Evolutionary conservation across 2,329 filamentous ascomycete species (phyloP), one percentile per base, ranked within the genome.

Genomic region (Chaetothyriales sp.): DNA sequence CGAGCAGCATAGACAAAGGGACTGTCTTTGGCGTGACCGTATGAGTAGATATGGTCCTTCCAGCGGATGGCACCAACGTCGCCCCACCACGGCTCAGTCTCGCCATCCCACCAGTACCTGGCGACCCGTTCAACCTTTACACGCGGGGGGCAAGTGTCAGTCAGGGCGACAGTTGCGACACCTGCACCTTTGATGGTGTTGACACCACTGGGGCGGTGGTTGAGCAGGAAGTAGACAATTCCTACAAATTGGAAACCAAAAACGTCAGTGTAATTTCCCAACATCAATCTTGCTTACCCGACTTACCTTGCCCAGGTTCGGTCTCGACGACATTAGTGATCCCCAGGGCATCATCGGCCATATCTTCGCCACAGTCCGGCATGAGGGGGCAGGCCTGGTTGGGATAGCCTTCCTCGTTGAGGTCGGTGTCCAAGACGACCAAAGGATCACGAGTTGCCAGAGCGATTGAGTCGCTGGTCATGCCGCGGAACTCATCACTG

Each of bases 321-420:
- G 52, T 60, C 39, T 59, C 55, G 32, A 61, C 57, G 5, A 59
- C 53, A 48, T 59, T 61, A 5, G 59, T 61, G 44, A 60, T 58
- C 42, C 59, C 59, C 45, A 60, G 44, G 5, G 57, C 54, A 45
- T 52, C 54, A 4, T 51, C 51, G 18, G 55, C 48, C 7, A 54
- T 36, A 44, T 57, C 51, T 51, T 61, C 59, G 39, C 53, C 55
- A 18, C 49, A 56, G 19, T 55, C 43, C 18, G 50, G 42, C 32
- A 50, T 47, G 2, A 59, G 19, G 2, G 56, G 57, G 47, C 32
- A 39, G 32, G 10, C 32, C 46, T 60, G 58, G 20, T 51, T 45
- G 8, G 59, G 58, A 49, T 57, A 61, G 25, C 57, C 53, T 15
- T 57, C 25, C 2, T 55, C 25, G 28, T 58, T 51, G 10, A 61